Evolutionary conservation across 306 rosid genomes (phyloP).

Genomic region (Spatholobus suberectus): DNA sequence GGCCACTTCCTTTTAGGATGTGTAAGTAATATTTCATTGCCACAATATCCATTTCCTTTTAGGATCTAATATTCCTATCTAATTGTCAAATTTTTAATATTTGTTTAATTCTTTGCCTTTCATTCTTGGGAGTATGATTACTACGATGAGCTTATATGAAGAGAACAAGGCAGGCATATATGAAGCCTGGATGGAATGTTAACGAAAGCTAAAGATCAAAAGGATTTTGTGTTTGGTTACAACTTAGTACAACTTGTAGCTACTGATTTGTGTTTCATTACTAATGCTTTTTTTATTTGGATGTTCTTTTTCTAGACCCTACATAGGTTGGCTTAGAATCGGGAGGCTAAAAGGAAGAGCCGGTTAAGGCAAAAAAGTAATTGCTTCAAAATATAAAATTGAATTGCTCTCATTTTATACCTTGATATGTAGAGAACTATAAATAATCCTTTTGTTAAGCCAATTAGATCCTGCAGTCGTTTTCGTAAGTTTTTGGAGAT

Average conservation of each 20-base stretch:
- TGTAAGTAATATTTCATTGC: too few species aligned
- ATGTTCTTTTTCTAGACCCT: conserved; percentile 51
- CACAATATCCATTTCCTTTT: too few species aligned
- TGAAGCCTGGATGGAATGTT: too few species aligned
- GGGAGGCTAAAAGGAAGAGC: conserved; percentile 85
- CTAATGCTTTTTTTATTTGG: conserved; percentile 1
- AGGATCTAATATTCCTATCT: too few species aligned
- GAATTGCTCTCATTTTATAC: not conserved
- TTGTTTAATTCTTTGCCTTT: too few species aligned
- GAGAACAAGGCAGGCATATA: too few species aligned
- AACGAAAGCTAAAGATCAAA: conserved; percentile 68
- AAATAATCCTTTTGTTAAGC: too few species aligned
- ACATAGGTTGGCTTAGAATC: conserved; percentile 80
- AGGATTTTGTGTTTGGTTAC: conserved; percentile 47
- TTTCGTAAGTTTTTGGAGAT: conserved; percentile 99
- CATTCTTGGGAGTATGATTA: too few species aligned
- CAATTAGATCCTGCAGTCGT: conserved; percentile 97
- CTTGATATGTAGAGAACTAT: not conserved
- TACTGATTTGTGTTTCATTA: not conserved
- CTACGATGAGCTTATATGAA: too few species aligned
- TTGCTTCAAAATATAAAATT: not conserved
- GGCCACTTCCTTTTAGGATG: too few species aligned
- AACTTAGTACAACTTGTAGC: not conserved
- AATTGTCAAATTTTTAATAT: too few species aligned
- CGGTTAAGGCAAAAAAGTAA: conserved; percentile 79